Base-by-base conservation (phyloP, 257 asterid species). In the Solanum etuberosum region DNA sequence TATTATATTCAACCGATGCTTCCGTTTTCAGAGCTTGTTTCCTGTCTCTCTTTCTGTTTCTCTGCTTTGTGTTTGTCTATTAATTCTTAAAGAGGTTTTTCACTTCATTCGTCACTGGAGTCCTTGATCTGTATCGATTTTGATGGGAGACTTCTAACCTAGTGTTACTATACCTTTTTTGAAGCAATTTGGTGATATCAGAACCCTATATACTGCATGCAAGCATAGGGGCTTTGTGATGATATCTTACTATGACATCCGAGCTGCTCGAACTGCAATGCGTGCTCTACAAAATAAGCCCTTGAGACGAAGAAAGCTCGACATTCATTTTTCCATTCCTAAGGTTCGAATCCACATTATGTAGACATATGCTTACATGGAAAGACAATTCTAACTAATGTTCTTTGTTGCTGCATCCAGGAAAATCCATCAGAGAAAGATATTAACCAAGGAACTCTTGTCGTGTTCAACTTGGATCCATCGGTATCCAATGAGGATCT, bases 361-460 rank as follows among this genome's bases (percentile, higher is more conserved):
- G 80, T 40, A 86, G 74, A 54, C 78, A 25, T 48, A 38, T 72
- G 88, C 61, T 67, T 25, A 57, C 73, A 43, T 87, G 59, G 46
- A 51, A 59, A 61, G 85, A 81, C 88, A 92, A 25, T 43, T 83
- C 57, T 31, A 81, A 63, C 9, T 46, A 48, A 46, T 86, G 6
- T 34, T 73, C 81, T 71, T 73, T 76, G 46, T 86, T 87, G 85
- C 85, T 43, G 51, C 43, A 40, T 89, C 82, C 92, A 97, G 99
- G 99, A 97, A 86, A 97, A 97, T 82, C 99, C 99, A 21, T 94
- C 99, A 7, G 99, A 97, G 87, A 97, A 96, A 82, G 99, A 97
- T 89, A 67, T 97, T 86, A 97, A 97, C 89, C 99, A 97, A 91
- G 99, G 99, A 88, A 97, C 99, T 86, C 92, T 97, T 59, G 99